A percentile compares a stretch with the other conserved stretches of the same genome.
Evolutionary conservation across 1,284 basidiomycete genomes (phyloP).

Genomic region (Heterobasidion annosum): DNA sequence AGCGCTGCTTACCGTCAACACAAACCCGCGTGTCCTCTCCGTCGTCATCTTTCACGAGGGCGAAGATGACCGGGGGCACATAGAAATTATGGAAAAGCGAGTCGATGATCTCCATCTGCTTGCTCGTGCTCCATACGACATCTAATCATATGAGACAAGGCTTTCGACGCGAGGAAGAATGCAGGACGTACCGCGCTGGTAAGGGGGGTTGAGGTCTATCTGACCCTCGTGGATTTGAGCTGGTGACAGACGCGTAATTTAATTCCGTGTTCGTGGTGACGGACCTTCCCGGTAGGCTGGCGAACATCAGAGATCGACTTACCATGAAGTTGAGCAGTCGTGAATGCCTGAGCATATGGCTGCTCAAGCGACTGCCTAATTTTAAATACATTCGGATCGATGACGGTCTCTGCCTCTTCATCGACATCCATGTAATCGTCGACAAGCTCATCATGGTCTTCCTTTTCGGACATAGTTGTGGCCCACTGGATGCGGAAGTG

Average conservation of each 20-base stretch:
- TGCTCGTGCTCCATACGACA: conserved; percentile 62
- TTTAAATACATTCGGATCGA: conserved; percentile 30
- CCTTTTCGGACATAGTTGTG: conserved; percentile 9
- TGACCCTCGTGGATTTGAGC: conserved; percentile 53
- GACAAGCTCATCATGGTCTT: conserved; percentile 42
- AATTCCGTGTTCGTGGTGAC: neutral
- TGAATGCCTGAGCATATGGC: conserved; percentile 26
- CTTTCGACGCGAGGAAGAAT: neutral
- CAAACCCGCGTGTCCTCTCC: conserved; percentile 49
- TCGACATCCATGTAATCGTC: conserved; percentile 25
- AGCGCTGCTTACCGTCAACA: conserved; percentile 69
- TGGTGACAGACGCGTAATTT: conserved; percentile 14
- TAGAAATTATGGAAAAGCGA: conserved; percentile 70
- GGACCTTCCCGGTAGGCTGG: neutral
- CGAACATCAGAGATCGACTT: conserved; percentile 11
- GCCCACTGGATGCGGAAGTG: neutral
- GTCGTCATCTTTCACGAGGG: conserved; percentile 42
- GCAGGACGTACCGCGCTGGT: conserved; percentile 48
- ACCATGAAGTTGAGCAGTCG: conserved; percentile 48
- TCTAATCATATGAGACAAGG: conserved; percentile 28
- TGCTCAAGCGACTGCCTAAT: conserved; percentile 33
- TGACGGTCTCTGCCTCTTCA: conserved; percentile 27
- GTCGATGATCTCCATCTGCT: conserved; percentile 66
- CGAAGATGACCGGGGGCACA: conserved; percentile 68
- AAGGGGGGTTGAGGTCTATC: conserved; percentile 58